Percentiles rank a stretch among this genome's conserved stretches.
Conservation (phyloP, 2,329 filamentous ascomycete genomes). For the Fusarium phyllophilum region DNA sequence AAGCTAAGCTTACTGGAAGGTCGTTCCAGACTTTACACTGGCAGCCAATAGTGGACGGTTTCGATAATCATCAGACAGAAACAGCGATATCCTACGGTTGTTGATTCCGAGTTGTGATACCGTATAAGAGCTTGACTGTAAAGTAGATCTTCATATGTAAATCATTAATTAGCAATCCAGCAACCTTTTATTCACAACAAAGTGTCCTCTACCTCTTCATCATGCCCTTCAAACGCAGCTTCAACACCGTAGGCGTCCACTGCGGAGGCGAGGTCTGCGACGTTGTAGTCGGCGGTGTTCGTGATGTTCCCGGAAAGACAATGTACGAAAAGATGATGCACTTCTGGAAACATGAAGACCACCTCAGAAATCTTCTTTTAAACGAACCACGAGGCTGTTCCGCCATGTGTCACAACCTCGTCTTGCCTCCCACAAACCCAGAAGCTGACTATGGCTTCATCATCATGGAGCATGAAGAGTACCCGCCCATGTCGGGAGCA, state of each 20-base stretch:
- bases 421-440: constrained; percentile 23
- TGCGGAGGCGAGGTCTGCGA: constrained; percentile 35
- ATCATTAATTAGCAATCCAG: background rate
- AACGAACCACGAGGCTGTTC: constrained; percentile 31
- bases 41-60: background rate
- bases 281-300: constrained; percentile 30
- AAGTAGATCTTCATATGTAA: background rate
- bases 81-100: background rate
- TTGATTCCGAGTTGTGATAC: background rate
- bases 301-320: constrained; percentile 27
- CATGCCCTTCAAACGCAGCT: constrained; percentile 31
- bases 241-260: constrained; percentile 36
- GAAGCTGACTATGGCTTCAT: constrained; percentile 36
- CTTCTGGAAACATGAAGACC: constrained; percentile 25
- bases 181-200: background rate
- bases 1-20: background rate
- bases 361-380: constrained; percentile 22
- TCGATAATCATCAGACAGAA: background rate
- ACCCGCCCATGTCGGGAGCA: constrained; percentile 34
- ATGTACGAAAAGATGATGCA: constrained; percentile 38
- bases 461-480: constrained; percentile 38
- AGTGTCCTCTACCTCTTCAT: fast-evolving
- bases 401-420: constrained; percentile 31
- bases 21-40: background rate
- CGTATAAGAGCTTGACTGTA: background rate